These are phyloP conservation scores for Kwoniella dendrophila DNA, from an alignment of 768 basidiomycete genomes.

Conservation along the genomic window DNA sequence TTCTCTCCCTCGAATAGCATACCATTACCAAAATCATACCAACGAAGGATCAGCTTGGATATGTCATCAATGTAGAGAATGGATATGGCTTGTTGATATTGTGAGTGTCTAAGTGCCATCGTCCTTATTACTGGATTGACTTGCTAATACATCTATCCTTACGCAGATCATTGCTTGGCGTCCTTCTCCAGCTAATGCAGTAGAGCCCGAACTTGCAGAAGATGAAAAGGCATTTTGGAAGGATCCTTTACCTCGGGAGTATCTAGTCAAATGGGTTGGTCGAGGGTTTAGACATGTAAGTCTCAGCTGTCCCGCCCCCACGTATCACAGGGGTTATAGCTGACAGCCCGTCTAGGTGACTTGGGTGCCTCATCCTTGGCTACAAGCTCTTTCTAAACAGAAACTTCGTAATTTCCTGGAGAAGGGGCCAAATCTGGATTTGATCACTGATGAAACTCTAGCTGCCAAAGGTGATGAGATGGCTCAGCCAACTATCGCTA, in stretches of 20 bases:
- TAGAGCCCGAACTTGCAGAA: constrained; percentile 60
- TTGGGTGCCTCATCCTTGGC: constrained; percentile 95
- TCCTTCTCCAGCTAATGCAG: constrained; percentile 69
- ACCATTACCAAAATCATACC: constrained; percentile 37
- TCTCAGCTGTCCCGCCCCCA: neutral
- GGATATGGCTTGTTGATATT: constrained; percentile 68
- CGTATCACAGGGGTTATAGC: neutral
- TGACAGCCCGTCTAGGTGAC: constrained; percentile 57
- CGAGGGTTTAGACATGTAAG: constrained; percentile 68
- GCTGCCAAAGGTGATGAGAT: constrained; percentile 50
- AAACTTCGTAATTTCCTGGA: constrained; percentile 78
- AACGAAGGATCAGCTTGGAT: constrained; percentile 45
- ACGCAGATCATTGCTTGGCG: constrained; percentile 83
- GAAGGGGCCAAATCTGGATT: constrained; percentile 68
- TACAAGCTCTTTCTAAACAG: constrained; percentile 66
- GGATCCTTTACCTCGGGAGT: constrained; percentile 75
- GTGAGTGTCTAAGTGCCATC: constrained; percentile 23
- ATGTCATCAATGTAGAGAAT: constrained; percentile 78
- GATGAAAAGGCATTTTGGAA: constrained; percentile 63
- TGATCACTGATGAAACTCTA: constrained; percentile 59
- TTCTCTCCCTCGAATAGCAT: constrained; percentile 29
- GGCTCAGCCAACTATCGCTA: constrained; percentile 44
- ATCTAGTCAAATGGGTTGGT: constrained; percentile 85
- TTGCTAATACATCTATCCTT: constrained; percentile 3
- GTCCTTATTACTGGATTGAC: constrained; percentile 3